These are phyloP conservation scores for Salix koriyanagi DNA, from an alignment of 345 rosid species.

Conservation along the genomic window DNA sequence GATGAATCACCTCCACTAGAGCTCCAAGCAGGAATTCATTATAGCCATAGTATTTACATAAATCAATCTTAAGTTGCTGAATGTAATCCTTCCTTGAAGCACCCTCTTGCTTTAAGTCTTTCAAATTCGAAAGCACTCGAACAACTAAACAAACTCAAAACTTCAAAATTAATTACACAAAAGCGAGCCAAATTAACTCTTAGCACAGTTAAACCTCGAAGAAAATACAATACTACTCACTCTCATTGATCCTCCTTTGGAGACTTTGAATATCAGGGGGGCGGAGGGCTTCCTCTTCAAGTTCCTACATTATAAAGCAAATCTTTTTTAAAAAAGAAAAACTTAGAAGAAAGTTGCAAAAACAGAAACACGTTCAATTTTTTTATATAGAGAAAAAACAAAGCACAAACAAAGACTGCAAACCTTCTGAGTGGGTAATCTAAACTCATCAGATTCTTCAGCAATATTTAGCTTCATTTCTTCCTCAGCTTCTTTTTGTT, in stretches of 20 bases:
- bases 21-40: constrained; percentile 75
- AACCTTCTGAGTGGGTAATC: constrained; percentile 83
- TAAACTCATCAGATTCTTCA: constrained; percentile 72
- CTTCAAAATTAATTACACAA: neutral
- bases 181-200: neutral
- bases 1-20: constrained; percentile 63
- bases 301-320: constrained; percentile 47
- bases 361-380: neutral
- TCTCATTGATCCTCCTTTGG: constrained; percentile 73
- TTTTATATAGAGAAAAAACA: neutral
- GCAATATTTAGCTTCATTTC: constrained; percentile 50
- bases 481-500: constrained; percentile 49
- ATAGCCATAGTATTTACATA: constrained; percentile 82
- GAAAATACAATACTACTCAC: constrained; percentile 41
- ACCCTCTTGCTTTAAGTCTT: constrained; percentile 59
- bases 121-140: constrained; percentile 74
- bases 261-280: constrained; percentile 79
- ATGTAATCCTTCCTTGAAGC: constrained; percentile 60
- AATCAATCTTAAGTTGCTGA: constrained; percentile 67
- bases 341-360: neutral
- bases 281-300: constrained; percentile 62
- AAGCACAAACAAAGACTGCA: neutral
- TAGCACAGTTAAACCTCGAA: neutral
- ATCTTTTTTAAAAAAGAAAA: too few species aligned
- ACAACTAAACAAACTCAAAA: constrained; percentile 46